phyloP scores from a whole-genome alignment of 176 grass and related monocot genomes.

The Tillandsia fasciculata region DNA sequence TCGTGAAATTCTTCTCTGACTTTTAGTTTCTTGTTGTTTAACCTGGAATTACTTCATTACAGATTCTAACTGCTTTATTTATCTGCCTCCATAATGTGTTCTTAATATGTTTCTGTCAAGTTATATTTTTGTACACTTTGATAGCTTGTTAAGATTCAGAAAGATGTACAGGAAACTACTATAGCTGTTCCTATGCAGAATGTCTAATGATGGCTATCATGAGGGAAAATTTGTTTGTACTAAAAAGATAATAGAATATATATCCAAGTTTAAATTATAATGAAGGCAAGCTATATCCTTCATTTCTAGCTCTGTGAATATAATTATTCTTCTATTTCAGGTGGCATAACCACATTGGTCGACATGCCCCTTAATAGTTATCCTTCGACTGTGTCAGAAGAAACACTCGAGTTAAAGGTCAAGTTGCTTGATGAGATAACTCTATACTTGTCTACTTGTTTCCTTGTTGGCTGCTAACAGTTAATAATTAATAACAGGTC shows the following conservation, averaged over 20 bases:
- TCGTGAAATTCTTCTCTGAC: not conserved
- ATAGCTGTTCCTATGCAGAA: no score
- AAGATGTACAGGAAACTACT: no score
- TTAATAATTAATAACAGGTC: constrained; percentile 39
- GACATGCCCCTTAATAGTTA: constrained; percentile 98
- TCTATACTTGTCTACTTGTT: constrained; percentile 1
- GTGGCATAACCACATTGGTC: constrained; percentile 83
- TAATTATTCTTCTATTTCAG: constrained; percentile 25
- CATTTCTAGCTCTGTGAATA: not conserved
- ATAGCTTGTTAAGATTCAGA: no score
- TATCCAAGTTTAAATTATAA: not conserved
- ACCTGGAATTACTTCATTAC: not conserved
- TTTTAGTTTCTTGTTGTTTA: not conserved
- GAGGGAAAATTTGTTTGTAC: no score
- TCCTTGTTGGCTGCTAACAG: not conserved
- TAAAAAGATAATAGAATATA: no score
- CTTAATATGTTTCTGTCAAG: no score
- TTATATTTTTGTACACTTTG: no score
- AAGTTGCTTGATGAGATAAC: constrained; percentile 10
- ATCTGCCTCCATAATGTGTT: not conserved
- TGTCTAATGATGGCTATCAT: no score
- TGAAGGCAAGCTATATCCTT: not conserved
- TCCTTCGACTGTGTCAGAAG: constrained; percentile 74
- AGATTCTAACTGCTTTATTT: not conserved
- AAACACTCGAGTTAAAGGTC: constrained; percentile 91